phyloP scores from a whole-genome alignment of 176 grass and related monocot genomes.

The barley (Hordeum vulgare) region MorexV3_pseudomolecules_assembly NC_058524.1:603946696-603947195 shows the following conservation, averaged over 20 bases:
- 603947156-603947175: constrained; percentile 19
- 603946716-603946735: neutral
- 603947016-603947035: constrained; percentile 19
- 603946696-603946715: too few relatives aligned
- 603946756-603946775: neutral
- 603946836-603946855: neutral
- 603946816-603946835: neutral
- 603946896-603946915: too few relatives aligned
- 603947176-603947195: neutral
- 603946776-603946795: neutral
- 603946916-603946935: neutral
- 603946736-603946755: neutral
- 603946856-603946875: too few relatives aligned
- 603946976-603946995: neutral
- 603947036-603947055: constrained; percentile 12
- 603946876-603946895: too few relatives aligned
- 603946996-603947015: neutral
- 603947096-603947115: neutral
- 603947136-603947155: constrained; percentile 19
- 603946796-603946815: neutral
- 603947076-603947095: neutral
- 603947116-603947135: neutral
- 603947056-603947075: constrained; percentile 11
- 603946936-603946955: neutral
- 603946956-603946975: constrained; percentile 6